These are phyloP conservation scores for Dionaea muscipula DNA, from an alignment of 179 eudicot genomes.

Conservation along the genomic window DNA sequence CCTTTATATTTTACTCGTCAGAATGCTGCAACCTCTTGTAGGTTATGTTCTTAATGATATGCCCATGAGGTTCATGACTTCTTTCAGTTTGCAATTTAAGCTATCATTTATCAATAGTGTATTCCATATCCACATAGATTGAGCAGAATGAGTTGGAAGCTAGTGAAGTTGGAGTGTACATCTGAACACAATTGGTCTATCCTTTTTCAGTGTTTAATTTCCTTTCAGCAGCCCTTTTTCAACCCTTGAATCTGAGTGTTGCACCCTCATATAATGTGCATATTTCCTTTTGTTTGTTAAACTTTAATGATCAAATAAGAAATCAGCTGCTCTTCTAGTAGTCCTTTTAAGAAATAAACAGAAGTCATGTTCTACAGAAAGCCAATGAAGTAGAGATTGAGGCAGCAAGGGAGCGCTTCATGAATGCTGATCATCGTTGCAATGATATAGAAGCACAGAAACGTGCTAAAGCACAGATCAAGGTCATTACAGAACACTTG, in stretches of 20 bases:
- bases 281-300: not conserved
- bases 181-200: no score
- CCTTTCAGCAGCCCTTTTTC: not conserved
- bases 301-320: not conserved
- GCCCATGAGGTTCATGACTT: no score
- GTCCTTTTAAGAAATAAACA: not conserved
- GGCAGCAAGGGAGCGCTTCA: constrained; percentile 34
- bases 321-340: not conserved
- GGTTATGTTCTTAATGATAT: no score
- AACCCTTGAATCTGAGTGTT: not conserved
- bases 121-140: no score
- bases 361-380: constrained; percentile 27
- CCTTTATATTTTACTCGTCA: no score
- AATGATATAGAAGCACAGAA: constrained; percentile 51
- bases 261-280: no score
- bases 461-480: constrained; percentile 41
- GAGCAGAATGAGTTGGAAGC: no score
- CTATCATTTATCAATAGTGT: no score
- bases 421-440: constrained; percentile 44
- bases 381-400: constrained; percentile 32
- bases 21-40: no score
- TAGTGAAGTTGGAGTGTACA: no score
- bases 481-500: constrained; percentile 28
- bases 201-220: no score
- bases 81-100: no score